Conservation (phyloP, 306 rosid genomes). For the Cucurbita pepo region DNA sequence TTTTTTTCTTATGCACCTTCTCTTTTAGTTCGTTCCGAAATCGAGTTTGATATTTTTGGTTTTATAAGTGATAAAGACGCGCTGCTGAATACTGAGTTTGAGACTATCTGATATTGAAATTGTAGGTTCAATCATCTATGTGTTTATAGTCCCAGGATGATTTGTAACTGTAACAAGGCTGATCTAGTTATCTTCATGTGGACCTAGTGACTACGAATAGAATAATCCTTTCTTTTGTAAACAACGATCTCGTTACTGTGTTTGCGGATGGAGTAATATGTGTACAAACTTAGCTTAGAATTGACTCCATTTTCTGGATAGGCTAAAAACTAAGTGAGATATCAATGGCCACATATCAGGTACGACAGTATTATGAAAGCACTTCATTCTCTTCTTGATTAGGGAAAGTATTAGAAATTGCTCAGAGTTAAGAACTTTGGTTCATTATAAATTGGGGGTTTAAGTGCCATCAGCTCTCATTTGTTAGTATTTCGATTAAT, state of each 20-base stretch:
- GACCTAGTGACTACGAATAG: background rate
- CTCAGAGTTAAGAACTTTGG: background rate
- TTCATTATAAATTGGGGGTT: background rate
- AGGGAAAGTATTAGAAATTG: background rate
- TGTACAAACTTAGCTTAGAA: background rate
- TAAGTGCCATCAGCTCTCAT: background rate
- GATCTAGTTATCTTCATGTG: background rate
- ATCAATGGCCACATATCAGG: background rate
- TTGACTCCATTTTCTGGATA: background rate
- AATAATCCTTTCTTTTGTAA: background rate
- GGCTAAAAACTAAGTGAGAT: background rate
- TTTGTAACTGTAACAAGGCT: background rate
- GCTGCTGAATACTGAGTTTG: background rate
- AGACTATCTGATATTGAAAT: background rate
- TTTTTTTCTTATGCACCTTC: background rate
- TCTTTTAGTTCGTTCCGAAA: background rate
- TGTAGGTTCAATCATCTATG: background rate
- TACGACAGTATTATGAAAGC: background rate
- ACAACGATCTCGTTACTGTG: background rate
- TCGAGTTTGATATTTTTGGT: background rate
- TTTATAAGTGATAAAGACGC: background rate
- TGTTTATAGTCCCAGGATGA: background rate
- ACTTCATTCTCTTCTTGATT: background rate
- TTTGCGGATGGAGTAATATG: background rate
- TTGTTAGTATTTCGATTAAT: background rate